phyloP scores from a whole-genome alignment of 73 alveolate genomes.

The Tetrahymena borealis region DNA sequence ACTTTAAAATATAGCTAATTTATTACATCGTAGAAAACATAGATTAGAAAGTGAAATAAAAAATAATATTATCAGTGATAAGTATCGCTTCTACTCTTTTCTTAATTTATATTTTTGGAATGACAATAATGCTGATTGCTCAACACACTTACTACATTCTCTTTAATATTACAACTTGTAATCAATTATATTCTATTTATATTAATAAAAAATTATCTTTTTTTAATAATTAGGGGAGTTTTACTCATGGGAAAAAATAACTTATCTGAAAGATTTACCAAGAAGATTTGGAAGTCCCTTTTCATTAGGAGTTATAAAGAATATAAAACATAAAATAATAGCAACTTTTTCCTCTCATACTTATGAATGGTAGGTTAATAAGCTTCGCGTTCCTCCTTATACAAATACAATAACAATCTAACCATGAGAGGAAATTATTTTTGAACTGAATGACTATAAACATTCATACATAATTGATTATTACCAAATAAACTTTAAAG shows the following conservation, averaged over 20 bases:
- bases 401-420: background rate
- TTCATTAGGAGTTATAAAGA: conserved; percentile 22
- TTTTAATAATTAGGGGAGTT: conserved; percentile 30
- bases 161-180: background rate
- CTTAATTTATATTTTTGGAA: background rate
- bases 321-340: background rate
- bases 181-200: background rate
- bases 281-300: conserved; percentile 43
- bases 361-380: background rate
- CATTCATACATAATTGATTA: no score
- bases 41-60: background rate
- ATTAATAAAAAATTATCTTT: background rate
- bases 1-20: background rate
- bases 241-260: conserved; percentile 37
- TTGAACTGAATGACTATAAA: no score
- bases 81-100: background rate
- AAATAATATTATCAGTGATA: background rate
- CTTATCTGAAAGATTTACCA: conserved; percentile 46
- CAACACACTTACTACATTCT: background rate
- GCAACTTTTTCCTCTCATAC: background rate
- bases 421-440: background rate
- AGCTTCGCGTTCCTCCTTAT: background rate
- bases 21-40: background rate
- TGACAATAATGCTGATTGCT: background rate
- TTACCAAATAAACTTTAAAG: no score